Evolutionary conservation across 2,329 filamentous ascomycete genomes (phyloP), one percentile per base, ranked within the genome.

Genomic region (Chalaropsis ovoidea): DNA sequence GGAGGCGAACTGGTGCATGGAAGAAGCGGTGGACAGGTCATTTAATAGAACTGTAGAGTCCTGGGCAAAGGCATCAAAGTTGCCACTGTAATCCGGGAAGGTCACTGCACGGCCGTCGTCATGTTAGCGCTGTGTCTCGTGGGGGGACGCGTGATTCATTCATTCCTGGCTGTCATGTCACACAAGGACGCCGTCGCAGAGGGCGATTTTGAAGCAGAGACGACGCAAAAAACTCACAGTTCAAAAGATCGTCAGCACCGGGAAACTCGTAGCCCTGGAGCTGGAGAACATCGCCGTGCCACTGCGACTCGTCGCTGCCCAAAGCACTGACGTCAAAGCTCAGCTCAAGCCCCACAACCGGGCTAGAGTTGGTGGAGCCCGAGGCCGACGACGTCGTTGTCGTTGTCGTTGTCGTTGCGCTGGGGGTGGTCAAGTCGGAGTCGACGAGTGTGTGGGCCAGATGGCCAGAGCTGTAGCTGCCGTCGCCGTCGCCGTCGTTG

Each of bases 281-380:
- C 41, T 27, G 35, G 15, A 64, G 54, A 24, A 19, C n/a, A 39
- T 66, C 65, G 11, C 27, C 39, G 11, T 49, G 45, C 62, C 62
- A 67, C 42, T 39, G 62, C 15, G 41, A 43, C 42, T 64, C 43
- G 22, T 67, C 43, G 8, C 47, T 24, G 8, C 42, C 27, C 61
- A 64, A 45, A 13, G 54, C 24, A 27, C 47, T 61, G 22, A 60
- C 35, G 52, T 62, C 61, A 45, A 67, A 42, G 27, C 54, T 62
- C 22, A 64, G 45, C 8, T 54, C 65, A 17, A 66, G 65, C 15
- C 31, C 60, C 22, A 67, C 62, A 35, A 47, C 52, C 4, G 65
- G 65, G 56, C 65, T 67, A 35, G 65, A 67, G 58, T 67, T 64
- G 10, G 19, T 49, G 31, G 65, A 66, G 7, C 27, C 24, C 47